Conservation (phyloP, 768 basidiomycete genomes). For the Tylopilus balloui region DNA sequence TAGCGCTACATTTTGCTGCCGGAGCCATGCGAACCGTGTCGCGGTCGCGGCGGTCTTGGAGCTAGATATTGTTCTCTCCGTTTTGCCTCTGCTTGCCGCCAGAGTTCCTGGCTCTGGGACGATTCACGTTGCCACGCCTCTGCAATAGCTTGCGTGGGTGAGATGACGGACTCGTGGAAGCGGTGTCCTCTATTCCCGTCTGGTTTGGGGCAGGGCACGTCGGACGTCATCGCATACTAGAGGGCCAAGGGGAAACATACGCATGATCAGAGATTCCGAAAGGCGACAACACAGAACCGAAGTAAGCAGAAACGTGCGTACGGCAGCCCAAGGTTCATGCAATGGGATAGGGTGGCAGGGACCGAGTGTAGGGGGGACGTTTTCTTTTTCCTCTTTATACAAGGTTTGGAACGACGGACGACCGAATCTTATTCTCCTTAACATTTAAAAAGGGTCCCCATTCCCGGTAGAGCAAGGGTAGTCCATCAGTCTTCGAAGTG, state of each 20-base stretch:
- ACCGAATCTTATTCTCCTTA: conserved; percentile 28
- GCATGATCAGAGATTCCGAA: conserved; percentile 27
- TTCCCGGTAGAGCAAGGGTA: conserved; percentile 20
- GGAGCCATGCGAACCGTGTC: conserved; percentile 26
- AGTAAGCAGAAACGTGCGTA: conserved; percentile 33
- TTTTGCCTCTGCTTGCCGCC: conserved; percentile 53
- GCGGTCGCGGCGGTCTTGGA: conserved; percentile 33
- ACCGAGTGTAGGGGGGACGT: conserved; percentile 27
- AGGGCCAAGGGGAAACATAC: conserved; percentile 26
- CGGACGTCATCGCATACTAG: conserved; percentile 36
- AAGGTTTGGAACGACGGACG: conserved; percentile 30
- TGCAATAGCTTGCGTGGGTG: conserved; percentile 61
- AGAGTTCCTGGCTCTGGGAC: conserved; percentile 53
- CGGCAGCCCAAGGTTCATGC: conserved; percentile 36
- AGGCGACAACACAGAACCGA: conserved; percentile 23
- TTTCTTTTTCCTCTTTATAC: conserved; percentile 37
- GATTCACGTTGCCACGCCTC: conserved; percentile 65
- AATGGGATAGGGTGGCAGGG: conserved; percentile 29
- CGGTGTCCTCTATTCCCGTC: conserved; percentile 29
- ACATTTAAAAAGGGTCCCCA: conserved; percentile 26
- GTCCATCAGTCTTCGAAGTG: conserved; percentile 18
- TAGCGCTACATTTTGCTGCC: conserved; percentile 51
- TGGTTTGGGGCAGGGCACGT: conserved; percentile 33
- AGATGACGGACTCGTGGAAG: conserved; percentile 30
- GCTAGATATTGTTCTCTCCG: conserved; percentile 42